A percentile compares a stretch with the other conserved stretches of the same genome.
phyloP scores from a whole-genome alignment of 1,139 yeast species.

The Barnettozyma hawaiiensis region DNA sequence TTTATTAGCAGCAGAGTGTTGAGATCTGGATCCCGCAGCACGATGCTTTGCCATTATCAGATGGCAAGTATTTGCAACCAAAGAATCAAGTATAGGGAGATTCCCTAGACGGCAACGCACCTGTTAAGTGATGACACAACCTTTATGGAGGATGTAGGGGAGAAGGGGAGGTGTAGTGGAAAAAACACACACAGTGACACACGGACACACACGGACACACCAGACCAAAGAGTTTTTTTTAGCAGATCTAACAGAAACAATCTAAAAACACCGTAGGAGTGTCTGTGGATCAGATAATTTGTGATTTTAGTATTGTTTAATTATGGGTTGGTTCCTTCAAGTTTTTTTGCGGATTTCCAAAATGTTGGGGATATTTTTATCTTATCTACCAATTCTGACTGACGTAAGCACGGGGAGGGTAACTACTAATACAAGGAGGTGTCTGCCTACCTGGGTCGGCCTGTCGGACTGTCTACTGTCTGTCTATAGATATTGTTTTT shows the following conservation, averaged over 20 bases:
- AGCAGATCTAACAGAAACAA: too few relatives aligned
- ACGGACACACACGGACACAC: too few relatives aligned
- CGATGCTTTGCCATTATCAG: conserved; percentile 5
- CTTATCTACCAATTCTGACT: background rate
- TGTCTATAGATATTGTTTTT: too few relatives aligned
- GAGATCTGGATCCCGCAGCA: conserved; percentile 9
- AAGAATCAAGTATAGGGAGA: background rate
- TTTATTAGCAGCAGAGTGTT: conserved; percentile 14
- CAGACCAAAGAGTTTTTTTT: too few relatives aligned
- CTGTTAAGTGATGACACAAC: too few relatives aligned
- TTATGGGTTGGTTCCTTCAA: too few relatives aligned
- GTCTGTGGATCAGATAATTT: background rate
- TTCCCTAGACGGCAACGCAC: background rate
- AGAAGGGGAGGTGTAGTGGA: too few relatives aligned
- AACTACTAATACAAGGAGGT: background rate
- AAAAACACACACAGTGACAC: too few relatives aligned
- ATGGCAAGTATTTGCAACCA: background rate
- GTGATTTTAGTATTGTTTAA: background rate
- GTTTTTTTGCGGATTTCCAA: too few relatives aligned
- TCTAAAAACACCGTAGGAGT: too few relatives aligned
- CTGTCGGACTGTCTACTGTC: too few relatives aligned
- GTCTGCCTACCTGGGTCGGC: too few relatives aligned
- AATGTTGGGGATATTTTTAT: conserved; percentile 1
- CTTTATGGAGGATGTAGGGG: background rate
- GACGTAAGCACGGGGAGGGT: background rate